phyloP scores from a whole-genome alignment of 345 rosid species.

The Melaleuca alternifolia region DNA sequence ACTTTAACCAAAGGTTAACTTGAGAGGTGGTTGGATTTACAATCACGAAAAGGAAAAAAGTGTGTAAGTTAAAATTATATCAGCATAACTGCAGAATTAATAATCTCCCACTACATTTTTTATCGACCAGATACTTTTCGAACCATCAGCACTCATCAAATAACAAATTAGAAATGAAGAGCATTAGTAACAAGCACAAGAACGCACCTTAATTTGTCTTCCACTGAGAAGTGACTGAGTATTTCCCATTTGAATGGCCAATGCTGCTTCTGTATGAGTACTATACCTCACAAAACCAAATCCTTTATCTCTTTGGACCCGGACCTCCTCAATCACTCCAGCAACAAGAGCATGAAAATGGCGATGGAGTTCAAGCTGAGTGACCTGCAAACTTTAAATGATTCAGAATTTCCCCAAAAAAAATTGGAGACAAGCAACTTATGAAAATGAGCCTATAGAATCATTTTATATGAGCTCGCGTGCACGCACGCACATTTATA shows the following conservation, averaged over 20 bases:
- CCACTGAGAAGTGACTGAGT: slow-evolving; percentile 63
- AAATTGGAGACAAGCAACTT: neutral
- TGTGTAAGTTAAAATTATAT: no score
- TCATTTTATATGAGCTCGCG: neutral
- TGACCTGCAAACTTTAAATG: slow-evolving; percentile 36
- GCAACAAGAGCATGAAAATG: slow-evolving; percentile 84
- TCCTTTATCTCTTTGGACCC: slow-evolving; percentile 90
- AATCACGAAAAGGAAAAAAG: neutral
- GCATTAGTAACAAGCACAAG: neutral
- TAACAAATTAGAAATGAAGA: neutral
- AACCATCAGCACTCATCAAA: neutral
- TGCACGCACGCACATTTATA: neutral
- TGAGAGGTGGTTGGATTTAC: neutral
- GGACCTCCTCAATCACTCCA: slow-evolving; percentile 92
- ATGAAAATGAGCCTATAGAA: neutral
- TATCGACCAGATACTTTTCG: neutral
- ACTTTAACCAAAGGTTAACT: neutral
- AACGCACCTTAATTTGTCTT: slow-evolving; percentile 72
- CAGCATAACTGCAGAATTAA: neutral
- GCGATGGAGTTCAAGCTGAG: slow-evolving; percentile 86
- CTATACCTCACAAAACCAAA: slow-evolving; percentile 95
- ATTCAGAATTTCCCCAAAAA: neutral
- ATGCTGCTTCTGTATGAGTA: slow-evolving; percentile 78
- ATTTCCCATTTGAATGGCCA: slow-evolving; percentile 91
- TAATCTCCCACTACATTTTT: neutral